Conservation (phyloP, 805 yeast genomes). For the Ascoidea tarda region DNA sequence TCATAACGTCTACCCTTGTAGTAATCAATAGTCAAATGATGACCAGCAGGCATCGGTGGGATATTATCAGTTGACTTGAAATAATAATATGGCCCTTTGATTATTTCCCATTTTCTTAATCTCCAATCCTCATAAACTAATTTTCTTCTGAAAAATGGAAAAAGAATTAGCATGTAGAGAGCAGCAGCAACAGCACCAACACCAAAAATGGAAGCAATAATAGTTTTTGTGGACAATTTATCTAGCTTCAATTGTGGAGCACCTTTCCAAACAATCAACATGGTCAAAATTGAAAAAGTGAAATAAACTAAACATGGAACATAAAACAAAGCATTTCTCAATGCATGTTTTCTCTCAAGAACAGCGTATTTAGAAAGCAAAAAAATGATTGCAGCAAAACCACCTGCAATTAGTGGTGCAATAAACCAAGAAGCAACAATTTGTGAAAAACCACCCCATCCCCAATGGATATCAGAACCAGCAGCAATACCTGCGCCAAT, state of each 20-base stretch:
- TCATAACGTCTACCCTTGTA: constrained; percentile 42
- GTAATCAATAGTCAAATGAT: constrained; percentile 42
- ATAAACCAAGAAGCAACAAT: constrained; percentile 72
- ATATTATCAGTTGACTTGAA: constrained; percentile 41
- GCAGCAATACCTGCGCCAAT: constrained; percentile 69
- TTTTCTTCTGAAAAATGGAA: constrained; percentile 50
- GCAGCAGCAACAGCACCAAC: constrained; percentile 43
- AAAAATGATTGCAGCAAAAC: constrained; percentile 43
- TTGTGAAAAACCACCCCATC: constrained; percentile 61
- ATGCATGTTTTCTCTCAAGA: constrained; percentile 40
- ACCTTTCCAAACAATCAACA: constrained; percentile 74
- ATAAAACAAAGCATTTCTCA: constrained; percentile 39
- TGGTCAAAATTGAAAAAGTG: constrained; percentile 50
- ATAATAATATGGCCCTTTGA: constrained; percentile 41
- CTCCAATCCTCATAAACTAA: constrained; percentile 55
- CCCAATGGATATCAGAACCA: constrained; percentile 58
- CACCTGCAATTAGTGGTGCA: constrained; percentile 61
- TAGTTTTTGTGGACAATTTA: constrained; percentile 35
- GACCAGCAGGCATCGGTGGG: constrained; percentile 56
- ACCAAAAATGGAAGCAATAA: constrained; percentile 47
- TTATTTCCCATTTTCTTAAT: constrained; percentile 38
- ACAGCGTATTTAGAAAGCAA: constrained; percentile 44
- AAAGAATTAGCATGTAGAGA: constrained; percentile 37
- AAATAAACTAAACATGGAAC: constrained; percentile 49
- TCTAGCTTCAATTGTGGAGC: constrained; percentile 53